Percentiles rank a stretch among this genome's conserved stretches.
Conservation (phyloP, 2,329 filamentous ascomycete genomes). For the Penicillium sp. region DNA sequence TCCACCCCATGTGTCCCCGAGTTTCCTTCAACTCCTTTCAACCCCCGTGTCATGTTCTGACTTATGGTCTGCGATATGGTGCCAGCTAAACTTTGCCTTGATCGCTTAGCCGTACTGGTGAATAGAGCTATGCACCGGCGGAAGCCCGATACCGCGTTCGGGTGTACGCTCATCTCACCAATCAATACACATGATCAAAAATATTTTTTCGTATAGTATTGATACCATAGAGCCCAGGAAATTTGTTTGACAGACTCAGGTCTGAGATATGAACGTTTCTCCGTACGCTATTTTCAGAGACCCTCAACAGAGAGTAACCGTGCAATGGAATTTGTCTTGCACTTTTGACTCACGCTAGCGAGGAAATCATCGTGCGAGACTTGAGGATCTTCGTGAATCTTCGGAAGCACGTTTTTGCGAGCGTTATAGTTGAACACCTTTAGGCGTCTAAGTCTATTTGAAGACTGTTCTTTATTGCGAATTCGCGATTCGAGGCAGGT, state of each 20-base stretch:
- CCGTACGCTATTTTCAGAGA: not conserved
- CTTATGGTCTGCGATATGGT: no score
- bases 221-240: not conserved
- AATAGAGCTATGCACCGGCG: no score
- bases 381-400: not conserved
- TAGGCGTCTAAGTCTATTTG: not conserved
- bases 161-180: no score
- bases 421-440: not conserved
- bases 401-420: not conserved
- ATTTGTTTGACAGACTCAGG: not conserved
- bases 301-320: not conserved
- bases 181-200: no score
- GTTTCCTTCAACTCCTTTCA: no score
- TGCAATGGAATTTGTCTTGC: not conserved
- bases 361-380: not conserved
- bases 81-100: no score
- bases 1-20: no score
- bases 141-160: no score
- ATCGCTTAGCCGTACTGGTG: no score
- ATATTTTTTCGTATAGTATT: constrained; percentile 1
- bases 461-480: not conserved
- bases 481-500: not conserved
- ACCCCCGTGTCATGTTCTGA: no score
- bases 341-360: not conserved
- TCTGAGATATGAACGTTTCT: not conserved